phyloP scores from a whole-genome alignment of 2,329 filamentous ascomycete genomes.

The Colletotrichum brevisporum region DNA sequence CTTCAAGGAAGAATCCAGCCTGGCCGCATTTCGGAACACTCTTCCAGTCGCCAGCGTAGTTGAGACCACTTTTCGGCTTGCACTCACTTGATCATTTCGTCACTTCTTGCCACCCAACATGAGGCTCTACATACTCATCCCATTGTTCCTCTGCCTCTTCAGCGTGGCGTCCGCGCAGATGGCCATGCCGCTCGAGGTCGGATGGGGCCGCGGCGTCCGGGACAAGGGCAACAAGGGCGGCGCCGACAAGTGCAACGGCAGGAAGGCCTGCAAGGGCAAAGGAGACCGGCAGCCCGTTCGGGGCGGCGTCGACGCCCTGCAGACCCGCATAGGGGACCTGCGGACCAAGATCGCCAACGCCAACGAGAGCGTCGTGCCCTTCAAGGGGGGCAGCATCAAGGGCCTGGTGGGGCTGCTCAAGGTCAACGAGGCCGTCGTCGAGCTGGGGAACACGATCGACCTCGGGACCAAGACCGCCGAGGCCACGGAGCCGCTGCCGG shows the following conservation, averaged over 20 bases:
- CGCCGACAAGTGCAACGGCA: background rate
- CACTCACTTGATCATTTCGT: background rate
- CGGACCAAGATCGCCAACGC: constrained; percentile 9
- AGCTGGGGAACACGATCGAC: constrained; percentile 24
- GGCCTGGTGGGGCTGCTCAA: constrained; percentile 32
- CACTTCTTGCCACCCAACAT: constrained; percentile 6
- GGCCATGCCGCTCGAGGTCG: constrained; percentile 9
- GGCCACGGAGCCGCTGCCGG: constrained; percentile 15
- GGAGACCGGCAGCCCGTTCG: constrained; percentile 5
- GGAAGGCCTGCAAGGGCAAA: constrained; percentile 23
- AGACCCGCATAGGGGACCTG: constrained; percentile 18
- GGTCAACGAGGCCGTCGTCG: constrained; percentile 30
- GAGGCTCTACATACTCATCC: constrained; percentile 11
- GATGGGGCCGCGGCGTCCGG: background rate
- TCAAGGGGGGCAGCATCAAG: constrained; percentile 24
- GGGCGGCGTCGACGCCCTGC: constrained; percentile 13
- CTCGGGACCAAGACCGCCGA: constrained; percentile 7
- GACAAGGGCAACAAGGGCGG: background rate
- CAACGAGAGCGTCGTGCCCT: constrained; percentile 27
- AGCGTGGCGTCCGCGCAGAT: constrained; percentile 15
- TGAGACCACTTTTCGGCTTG: background rate
- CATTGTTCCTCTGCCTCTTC: constrained; percentile 24
- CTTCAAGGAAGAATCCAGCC: background rate
- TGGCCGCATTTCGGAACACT: background rate
- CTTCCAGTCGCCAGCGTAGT: background rate